These are phyloP conservation scores for Boletus rubescentipes DNA, from an alignment of 768 basidiomycete genomes.

Conservation along the genomic window DNA sequence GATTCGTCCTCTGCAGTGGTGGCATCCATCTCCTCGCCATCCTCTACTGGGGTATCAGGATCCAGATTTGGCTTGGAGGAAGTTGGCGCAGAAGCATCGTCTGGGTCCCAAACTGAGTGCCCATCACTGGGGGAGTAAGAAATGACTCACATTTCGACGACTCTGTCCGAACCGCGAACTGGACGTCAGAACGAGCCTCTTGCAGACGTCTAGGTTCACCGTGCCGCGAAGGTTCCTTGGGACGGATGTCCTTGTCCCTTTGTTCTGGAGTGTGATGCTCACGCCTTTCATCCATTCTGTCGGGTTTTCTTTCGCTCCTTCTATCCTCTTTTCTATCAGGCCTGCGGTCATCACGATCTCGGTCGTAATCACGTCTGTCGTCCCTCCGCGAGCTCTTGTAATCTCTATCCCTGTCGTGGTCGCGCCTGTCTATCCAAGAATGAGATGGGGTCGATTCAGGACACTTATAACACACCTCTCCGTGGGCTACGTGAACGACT, in stretches of 20 bases:
- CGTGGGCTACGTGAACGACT: constrained; percentile 42
- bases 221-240: constrained; percentile 23
- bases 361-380: constrained; percentile 31
- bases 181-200: constrained; percentile 19
- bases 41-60: constrained; percentile 47
- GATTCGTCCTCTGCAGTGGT: constrained; percentile 70
- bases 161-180: constrained; percentile 5
- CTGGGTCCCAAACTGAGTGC: constrained; percentile 4
- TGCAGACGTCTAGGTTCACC: constrained; percentile 23
- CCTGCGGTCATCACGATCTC: constrained; percentile 33
- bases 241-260: constrained; percentile 29
- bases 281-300: constrained; percentile 38
- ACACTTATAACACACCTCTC: constrained; percentile 26
- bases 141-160: constrained; percentile 16
- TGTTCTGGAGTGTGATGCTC: constrained; percentile 41
- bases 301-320: constrained; percentile 31
- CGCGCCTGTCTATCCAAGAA: constrained; percentile 33
- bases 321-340: constrained; percentile 34
- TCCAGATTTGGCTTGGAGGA: constrained; percentile 38
- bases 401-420: constrained; percentile 38
- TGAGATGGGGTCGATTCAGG: not conserved
- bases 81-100: constrained; percentile 3
- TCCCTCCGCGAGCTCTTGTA: constrained; percentile 36
- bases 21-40: constrained; percentile 48
- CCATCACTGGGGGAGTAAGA: not conserved